phyloP scores from a whole-genome alignment of 192 early-diverging fungal species.

The Rhizophagus prolifer region DNA sequence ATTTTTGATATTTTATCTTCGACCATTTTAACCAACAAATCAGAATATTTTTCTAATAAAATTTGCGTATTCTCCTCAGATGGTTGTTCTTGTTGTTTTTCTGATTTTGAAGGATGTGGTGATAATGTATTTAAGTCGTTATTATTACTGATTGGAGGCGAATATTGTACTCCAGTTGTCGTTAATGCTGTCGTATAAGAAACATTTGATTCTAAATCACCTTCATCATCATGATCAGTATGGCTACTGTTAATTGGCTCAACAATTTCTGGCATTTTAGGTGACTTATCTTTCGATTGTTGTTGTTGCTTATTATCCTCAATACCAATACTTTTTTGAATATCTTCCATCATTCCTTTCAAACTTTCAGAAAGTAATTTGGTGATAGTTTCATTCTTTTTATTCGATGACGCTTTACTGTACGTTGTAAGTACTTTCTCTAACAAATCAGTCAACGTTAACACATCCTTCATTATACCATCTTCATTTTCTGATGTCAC shows the following conservation, averaged over 20 bases:
- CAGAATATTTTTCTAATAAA: slow-evolving; percentile 27
- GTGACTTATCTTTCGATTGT: neutral
- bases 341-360: slow-evolving; percentile 23
- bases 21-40: slow-evolving; percentile 27
- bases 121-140: neutral
- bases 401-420: slow-evolving; percentile 7
- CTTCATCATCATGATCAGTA: slow-evolving; percentile 9
- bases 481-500: slow-evolving; percentile 20
- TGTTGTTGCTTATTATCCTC: neutral
- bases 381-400: slow-evolving; percentile 23
- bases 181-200: slow-evolving; percentile 19
- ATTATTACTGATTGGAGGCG: neutral
- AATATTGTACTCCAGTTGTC: neutral
- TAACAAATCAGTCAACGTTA: neutral
- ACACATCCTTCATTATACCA: slow-evolving; percentile 13
- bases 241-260: neutral
- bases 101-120: neutral
- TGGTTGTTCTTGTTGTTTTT: slow-evolving; percentile 1
- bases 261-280: neutral
- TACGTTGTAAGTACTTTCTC: slow-evolving; percentile 22
- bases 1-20: slow-evolving; percentile 20
- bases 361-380: slow-evolving; percentile 29
- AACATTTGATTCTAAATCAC: slow-evolving; percentile 15
- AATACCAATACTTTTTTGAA: neutral
- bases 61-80: neutral